Conservation (phyloP, 805 yeast genomes). For the Metschnikowia bowlesiae region DNA sequence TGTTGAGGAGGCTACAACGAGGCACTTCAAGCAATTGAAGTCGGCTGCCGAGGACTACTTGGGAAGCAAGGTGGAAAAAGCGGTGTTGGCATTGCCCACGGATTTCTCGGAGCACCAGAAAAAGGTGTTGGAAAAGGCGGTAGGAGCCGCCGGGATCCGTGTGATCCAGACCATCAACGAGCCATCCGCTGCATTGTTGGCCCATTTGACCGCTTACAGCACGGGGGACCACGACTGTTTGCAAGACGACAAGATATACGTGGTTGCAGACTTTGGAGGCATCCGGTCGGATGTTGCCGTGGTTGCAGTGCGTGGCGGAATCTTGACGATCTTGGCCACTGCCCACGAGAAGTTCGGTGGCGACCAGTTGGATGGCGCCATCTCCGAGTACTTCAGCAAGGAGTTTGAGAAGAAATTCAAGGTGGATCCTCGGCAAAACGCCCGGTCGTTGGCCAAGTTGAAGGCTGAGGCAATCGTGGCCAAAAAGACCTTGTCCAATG, state of each 20-base stretch:
- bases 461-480: conserved; percentile 76
- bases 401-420: conserved; percentile 89
- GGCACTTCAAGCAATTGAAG: conserved; percentile 80
- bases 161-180: conserved; percentile 87
- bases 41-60: conserved; percentile 89
- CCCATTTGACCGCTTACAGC: conserved; percentile 54
- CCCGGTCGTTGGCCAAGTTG: conserved; percentile 85
- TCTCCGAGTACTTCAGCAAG: conserved; percentile 80
- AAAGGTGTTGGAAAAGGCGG: conserved; percentile 53
- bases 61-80: conserved; percentile 76
- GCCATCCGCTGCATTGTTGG: conserved; percentile 86
- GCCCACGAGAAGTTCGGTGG: conserved; percentile 88
- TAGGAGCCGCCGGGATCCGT: conserved; percentile 68
- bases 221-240: conserved; percentile 37
- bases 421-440: conserved; percentile 73
- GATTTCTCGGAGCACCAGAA: conserved; percentile 75
- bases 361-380: conserved; percentile 71
- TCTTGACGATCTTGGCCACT: conserved; percentile 82
- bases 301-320: conserved; percentile 88
- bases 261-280: conserved; percentile 97
- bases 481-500: conserved; percentile 89
- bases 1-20: conserved; percentile 72
- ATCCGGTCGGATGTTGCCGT: conserved; percentile 94
- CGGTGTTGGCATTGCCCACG: conserved; percentile 87
- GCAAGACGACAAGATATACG: conserved; percentile 67